phyloP scores from a whole-genome alignment of 2,329 filamentous ascomycete species.

The Neobulgaria alba region DNA sequence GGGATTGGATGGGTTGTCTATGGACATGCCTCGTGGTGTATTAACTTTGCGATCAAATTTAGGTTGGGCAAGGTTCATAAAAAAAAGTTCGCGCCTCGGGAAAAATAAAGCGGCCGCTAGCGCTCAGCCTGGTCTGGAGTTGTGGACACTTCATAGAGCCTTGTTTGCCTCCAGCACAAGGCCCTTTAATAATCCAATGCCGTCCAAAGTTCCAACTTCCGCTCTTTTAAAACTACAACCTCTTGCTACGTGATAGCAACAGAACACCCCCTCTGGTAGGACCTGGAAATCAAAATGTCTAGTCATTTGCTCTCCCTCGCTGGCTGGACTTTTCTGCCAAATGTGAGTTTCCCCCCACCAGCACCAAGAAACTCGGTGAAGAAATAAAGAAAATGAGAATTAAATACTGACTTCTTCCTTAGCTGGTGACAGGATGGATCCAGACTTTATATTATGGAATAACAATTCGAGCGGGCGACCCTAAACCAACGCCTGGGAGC shows the following conservation, averaged over 20 bases:
- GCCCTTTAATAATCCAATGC: background rate
- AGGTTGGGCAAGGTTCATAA: background rate
- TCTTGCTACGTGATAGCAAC: too few relatives aligned
- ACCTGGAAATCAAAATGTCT: slow-evolving; percentile 15
- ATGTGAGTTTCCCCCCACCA: slow-evolving; percentile 34
- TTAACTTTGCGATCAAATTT: background rate
- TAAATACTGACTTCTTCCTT: slow-evolving; percentile 10
- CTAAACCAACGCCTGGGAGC: slow-evolving; percentile 63
- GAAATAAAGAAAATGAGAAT: background rate
- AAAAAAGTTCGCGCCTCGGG: slow-evolving; percentile 9
- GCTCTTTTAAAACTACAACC: background rate
- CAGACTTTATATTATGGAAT: slow-evolving; percentile 81
- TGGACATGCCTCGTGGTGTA: slow-evolving; percentile 20
- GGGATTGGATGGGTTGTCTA: slow-evolving; percentile 15
- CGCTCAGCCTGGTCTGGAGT: background rate
- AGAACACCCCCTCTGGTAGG: too few relatives aligned
- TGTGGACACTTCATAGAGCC: background rate
- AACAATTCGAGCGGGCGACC: slow-evolving; percentile 81
- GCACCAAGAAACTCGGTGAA: background rate
- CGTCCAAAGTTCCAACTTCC: background rate
- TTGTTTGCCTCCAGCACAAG: background rate
- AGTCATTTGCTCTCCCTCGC: slow-evolving; percentile 41
- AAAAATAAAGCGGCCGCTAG: slow-evolving; percentile 18
- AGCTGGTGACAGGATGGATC: slow-evolving; percentile 70
- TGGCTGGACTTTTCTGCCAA: slow-evolving; percentile 55